These are phyloP conservation scores for Calycina herbarum DNA, from an alignment of 2,329 filamentous ascomycete genomes.

Conservation along the genomic window DNA sequence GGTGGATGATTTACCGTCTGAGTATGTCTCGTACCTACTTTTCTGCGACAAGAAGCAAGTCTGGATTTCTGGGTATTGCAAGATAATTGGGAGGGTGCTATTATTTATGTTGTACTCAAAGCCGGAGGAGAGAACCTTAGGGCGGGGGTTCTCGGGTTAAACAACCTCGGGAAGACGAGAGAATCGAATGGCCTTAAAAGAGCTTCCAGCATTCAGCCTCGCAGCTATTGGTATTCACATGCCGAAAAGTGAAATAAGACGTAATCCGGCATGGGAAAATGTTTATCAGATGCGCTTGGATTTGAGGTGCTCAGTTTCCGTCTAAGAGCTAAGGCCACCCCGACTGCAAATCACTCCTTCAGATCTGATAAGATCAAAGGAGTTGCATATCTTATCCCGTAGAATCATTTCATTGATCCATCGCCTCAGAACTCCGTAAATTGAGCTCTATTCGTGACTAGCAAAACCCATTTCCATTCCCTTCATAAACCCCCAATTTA, in stretches of 20 bases:
- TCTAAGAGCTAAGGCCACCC: conserved; percentile 5
- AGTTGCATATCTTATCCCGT: conserved; percentile 19
- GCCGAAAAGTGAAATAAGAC: conserved; percentile 15
- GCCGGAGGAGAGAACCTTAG: not conserved
- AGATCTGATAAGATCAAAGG: conserved; percentile 12
- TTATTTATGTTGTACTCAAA: not conserved
- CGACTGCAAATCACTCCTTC: conserved; percentile 16
- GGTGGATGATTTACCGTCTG: conserved; percentile 6
- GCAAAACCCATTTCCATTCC: conserved; percentile 23
- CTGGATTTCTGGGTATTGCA: conserved; percentile 1
- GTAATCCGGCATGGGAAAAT: conserved; percentile 1
- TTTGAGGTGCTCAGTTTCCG: conserved; percentile 12
- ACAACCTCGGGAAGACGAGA: not conserved
- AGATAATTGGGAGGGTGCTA: not conserved
- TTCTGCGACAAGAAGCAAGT: conserved; percentile 8
- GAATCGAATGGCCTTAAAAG: not conserved
- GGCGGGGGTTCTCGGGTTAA: conserved; percentile 2
- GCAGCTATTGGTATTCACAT: conserved; percentile 30
- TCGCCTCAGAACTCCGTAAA: conserved; percentile 28
- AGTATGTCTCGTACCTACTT: conserved; percentile 1
- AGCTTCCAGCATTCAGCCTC: not conserved
- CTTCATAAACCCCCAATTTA: conserved; percentile 23
- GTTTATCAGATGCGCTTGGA: conserved; percentile 10
- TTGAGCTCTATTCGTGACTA: conserved; percentile 31
- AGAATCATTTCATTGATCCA: conserved; percentile 19